Conservation (phyloP, 1,284 basidiomycete genomes). For the Sporisorium iseilematis-ciliati region DNA sequence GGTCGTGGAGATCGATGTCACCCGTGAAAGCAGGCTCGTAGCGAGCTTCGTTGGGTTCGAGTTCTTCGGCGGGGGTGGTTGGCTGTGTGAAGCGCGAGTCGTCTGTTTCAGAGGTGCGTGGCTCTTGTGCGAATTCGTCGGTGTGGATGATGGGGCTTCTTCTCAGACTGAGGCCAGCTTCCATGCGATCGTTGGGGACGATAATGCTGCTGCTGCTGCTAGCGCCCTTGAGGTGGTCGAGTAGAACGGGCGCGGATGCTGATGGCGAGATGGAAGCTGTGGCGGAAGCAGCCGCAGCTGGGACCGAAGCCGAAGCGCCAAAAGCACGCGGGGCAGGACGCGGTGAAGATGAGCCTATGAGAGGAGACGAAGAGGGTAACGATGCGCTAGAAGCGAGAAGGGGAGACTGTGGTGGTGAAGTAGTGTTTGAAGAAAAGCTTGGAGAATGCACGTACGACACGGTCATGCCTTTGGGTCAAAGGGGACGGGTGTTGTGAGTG, state of each 20-base stretch:
- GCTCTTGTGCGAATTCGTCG: slow-evolving; percentile 15
- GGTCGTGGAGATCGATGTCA: slow-evolving; percentile 31
- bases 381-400: slow-evolving; percentile 22
- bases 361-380: slow-evolving; percentile 20
- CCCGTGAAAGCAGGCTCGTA: slow-evolving; percentile 29
- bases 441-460: slow-evolving; percentile 45
- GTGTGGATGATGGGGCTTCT: slow-evolving; percentile 29
- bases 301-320: slow-evolving; percentile 17
- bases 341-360: slow-evolving; percentile 14
- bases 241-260: slow-evolving; percentile 11
- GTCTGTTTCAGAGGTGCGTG: slow-evolving; percentile 6
- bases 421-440: slow-evolving; percentile 33
- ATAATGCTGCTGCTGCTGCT: slow-evolving; percentile 26
- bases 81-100: slow-evolving; percentile 4
- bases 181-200: slow-evolving; percentile 49
- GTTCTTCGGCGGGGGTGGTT: neutral
- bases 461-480: slow-evolving; percentile 34
- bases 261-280: slow-evolving; percentile 12
- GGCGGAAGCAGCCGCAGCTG: slow-evolving; percentile 33
- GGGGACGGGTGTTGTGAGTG: neutral
- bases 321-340: slow-evolving; percentile 26
- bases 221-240: slow-evolving; percentile 9
- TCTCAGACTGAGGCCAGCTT: slow-evolving; percentile 45
- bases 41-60: slow-evolving; percentile 10
- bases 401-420: slow-evolving; percentile 28